phyloP scores from a whole-genome alignment of 345 rosid species.

The Streptanthus diversifolius region DNA sequence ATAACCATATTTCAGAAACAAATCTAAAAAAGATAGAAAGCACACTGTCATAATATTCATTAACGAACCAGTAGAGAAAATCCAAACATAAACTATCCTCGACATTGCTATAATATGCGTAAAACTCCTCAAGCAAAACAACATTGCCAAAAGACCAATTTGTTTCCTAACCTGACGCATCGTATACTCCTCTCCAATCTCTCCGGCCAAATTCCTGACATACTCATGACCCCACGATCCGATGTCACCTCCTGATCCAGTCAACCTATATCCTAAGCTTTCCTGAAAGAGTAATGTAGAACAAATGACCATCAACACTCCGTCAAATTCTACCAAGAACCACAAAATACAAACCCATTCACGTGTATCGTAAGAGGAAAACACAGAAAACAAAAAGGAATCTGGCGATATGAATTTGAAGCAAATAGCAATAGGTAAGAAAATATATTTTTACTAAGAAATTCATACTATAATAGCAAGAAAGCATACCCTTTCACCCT shows the following conservation, averaged over 20 bases:
- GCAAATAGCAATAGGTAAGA: neutral
- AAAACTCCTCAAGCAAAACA: neutral
- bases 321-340: conserved; percentile 1
- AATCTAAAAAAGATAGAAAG: neutral
- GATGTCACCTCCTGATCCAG: conserved; percentile 87
- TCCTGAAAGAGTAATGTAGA: conserved; percentile 49
- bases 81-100: conserved; percentile 4
- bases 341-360: neutral
- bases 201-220: conserved; percentile 95
- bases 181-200: conserved; percentile 71
- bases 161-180: conserved; percentile 61
- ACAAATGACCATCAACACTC: conserved; percentile 6
- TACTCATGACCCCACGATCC: conserved; percentile 99
- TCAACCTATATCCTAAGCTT: conserved; percentile 78
- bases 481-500: conserved; percentile 77
- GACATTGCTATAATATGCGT: neutral
- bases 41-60: conserved; percentile 5
- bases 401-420: neutral
- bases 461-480: neutral
- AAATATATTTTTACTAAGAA: neutral
- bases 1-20: conserved; percentile 8
- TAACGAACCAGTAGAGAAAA: neutral
- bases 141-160: conserved; percentile 15
- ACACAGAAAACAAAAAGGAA: neutral
- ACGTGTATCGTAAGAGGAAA: neutral